phyloP scores from a whole-genome alignment of 768 basidiomycete species.

The Hypsizygus marmoreus region DNA sequence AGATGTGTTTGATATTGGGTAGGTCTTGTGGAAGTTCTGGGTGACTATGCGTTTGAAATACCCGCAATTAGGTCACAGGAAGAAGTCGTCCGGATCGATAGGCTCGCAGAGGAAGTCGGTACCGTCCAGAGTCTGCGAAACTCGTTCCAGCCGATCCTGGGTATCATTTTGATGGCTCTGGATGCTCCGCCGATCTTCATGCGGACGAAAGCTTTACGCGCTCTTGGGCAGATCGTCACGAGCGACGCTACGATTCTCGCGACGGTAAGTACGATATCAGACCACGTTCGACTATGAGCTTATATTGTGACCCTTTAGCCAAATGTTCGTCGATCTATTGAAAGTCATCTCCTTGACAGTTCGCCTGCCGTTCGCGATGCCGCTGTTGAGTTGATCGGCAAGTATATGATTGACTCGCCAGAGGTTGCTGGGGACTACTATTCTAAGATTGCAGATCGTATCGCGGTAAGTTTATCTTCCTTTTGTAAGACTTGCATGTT shows the following conservation, averaged over 20 bases:
- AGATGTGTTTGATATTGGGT: conserved; percentile 88
- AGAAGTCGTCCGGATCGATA: conserved; percentile 68
- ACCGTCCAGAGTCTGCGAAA: conserved; percentile 72
- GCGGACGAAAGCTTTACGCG: conserved; percentile 91
- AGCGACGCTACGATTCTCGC: conserved; percentile 85
- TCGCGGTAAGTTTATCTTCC: conserved; percentile 61
- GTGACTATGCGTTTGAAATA: too few relatives aligned
- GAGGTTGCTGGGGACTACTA: conserved; percentile 92
- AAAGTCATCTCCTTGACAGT: conserved; percentile 85
- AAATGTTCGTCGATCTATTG: conserved; percentile 83
- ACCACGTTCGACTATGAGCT: neutral
- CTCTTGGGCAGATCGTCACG: conserved; percentile 85
- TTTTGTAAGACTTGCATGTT: neutral
- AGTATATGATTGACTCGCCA: conserved; percentile 89
- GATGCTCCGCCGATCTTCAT: conserved; percentile 89
- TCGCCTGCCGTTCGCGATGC: conserved; percentile 96
- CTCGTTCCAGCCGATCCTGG: conserved; percentile 84
- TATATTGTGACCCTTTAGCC: conserved; percentile 43
- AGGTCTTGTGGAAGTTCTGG: too few relatives aligned
- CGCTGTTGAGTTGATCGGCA: conserved; percentile 96
- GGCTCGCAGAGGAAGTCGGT: conserved; percentile 74
- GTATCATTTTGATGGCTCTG: conserved; percentile 74
- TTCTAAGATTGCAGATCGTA: conserved; percentile 82
- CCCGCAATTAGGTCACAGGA: conserved; percentile 78
- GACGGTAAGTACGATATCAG: conserved; percentile 46